Percentiles rank a stretch among this genome's conserved stretches.
These are phyloP conservation scores for Mycena floridula DNA, from an alignment of 768 basidiomycete species.

Conservation along the genomic window DNA sequence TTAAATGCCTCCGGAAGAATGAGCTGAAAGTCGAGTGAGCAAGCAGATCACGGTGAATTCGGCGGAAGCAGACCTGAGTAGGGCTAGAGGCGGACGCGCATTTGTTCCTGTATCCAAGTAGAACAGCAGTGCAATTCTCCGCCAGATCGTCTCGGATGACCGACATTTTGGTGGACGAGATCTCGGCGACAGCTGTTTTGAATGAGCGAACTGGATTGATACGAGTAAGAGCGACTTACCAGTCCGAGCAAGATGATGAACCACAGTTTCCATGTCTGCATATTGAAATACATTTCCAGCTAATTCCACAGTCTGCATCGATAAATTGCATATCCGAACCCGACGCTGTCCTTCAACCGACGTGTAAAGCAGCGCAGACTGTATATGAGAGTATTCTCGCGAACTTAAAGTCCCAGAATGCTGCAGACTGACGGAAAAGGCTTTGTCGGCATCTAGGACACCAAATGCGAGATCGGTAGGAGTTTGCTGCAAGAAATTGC, in stretches of 20 bases:
- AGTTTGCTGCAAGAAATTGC: slow-evolving; percentile 64
- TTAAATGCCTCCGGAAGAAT: slow-evolving; percentile 94
- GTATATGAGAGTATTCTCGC: slow-evolving; percentile 70
- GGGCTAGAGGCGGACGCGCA: slow-evolving; percentile 76
- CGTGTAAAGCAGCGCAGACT: slow-evolving; percentile 87
- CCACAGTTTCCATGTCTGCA: slow-evolving; percentile 84
- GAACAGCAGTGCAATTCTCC: slow-evolving; percentile 72
- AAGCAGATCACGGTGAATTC: no score
- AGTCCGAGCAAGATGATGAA: slow-evolving; percentile 70
- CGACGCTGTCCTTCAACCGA: slow-evolving; percentile 68
- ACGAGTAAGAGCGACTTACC: slow-evolving; percentile 41
- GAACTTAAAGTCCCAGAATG: slow-evolving; percentile 66
- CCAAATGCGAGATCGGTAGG: slow-evolving; percentile 76
- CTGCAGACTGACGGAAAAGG: slow-evolving; percentile 68
- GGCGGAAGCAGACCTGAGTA: slow-evolving; percentile 62
- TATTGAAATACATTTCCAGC: slow-evolving; percentile 90
- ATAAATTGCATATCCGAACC: slow-evolving; percentile 84
- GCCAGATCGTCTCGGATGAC: slow-evolving; percentile 83
- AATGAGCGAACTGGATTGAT: background rate
- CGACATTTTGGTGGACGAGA: slow-evolving; percentile 53
- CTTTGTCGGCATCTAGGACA: slow-evolving; percentile 73
- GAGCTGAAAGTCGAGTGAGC: slow-evolving; percentile 58
- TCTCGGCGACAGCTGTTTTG: slow-evolving; percentile 59
- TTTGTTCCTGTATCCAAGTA: slow-evolving; percentile 82
- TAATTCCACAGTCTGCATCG: slow-evolving; percentile 70